These are phyloP conservation scores for Talaromyces sp. DNA, from an alignment of 2,329 filamentous ascomycete species.

Conservation along the genomic window DNA sequence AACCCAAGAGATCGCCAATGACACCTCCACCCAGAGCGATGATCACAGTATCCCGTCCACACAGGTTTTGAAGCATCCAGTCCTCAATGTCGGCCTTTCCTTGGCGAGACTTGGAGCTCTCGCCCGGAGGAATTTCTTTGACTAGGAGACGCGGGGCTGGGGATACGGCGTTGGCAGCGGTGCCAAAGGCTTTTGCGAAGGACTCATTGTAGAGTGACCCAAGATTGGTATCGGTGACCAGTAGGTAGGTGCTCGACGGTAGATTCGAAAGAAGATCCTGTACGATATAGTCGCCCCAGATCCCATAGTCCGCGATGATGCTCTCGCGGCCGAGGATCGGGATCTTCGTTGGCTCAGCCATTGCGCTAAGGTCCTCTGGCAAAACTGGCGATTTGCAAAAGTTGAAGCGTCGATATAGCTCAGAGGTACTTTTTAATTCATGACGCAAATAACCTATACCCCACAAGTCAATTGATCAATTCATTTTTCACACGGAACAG, in stretches of 20 bases:
- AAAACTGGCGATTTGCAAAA: not conserved
- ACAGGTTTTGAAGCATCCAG: conserved; percentile 87
- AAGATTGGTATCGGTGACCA: conserved; percentile 95
- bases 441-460: conserved; percentile 1
- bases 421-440: conserved; percentile 6
- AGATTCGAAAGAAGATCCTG: conserved; percentile 74
- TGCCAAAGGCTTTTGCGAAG: conserved; percentile 65
- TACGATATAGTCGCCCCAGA: conserved; percentile 79
- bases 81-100: conserved; percentile 96
- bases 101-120: conserved; percentile 86
- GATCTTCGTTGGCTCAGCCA: conserved; percentile 56
- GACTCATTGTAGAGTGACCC: conserved; percentile 71
- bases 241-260: conserved; percentile 83
- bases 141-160: conserved; percentile 67
- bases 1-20: conserved; percentile 96
- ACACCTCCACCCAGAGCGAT: conserved; percentile 93
- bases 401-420: not conserved
- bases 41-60: conserved; percentile 89
- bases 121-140: conserved; percentile 82
- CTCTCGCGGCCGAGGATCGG: conserved; percentile 81
- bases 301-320: conserved; percentile 85
- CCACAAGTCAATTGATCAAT: not conserved
- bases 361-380: conserved; percentile 11
- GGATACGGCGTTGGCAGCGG: conserved; percentile 40
- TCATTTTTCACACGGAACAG: not conserved